A percentile compares a stretch with the other conserved stretches of the same genome.
Conservation (phyloP, 2,329 filamentous ascomycete species). For the Didymosphaeria variabile region DNA sequence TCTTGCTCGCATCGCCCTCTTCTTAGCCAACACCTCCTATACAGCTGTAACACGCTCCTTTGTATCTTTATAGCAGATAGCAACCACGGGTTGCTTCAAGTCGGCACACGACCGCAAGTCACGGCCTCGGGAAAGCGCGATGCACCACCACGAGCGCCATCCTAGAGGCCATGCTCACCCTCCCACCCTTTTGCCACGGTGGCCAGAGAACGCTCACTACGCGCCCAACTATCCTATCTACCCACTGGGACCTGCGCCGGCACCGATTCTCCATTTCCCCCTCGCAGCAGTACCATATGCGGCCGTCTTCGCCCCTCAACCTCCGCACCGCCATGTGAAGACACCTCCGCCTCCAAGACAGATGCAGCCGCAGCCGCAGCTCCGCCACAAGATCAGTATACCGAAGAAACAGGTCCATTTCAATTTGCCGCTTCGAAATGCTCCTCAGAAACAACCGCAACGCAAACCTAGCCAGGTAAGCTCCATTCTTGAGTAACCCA, state of each 20-base stretch:
- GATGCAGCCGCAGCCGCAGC: neutral
- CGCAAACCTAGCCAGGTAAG: conserved; percentile 3
- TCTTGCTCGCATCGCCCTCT: neutral
- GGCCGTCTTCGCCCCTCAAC: neutral
- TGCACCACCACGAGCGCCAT: neutral
- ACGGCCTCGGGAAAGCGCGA: neutral
- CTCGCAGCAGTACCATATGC: neutral
- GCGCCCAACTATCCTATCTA: conserved; percentile 8
- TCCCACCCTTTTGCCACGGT: neutral
- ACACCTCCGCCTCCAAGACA: neutral
- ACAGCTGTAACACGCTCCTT: conserved; percentile 6
- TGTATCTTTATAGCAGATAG: neutral
- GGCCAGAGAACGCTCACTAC: neutral
- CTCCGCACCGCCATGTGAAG: neutral
- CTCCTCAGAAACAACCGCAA: neutral
- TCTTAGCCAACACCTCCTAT: neutral
- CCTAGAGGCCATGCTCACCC: neutral
- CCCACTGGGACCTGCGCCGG: neutral
- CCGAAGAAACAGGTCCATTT: conserved; percentile 17
- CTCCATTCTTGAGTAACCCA: too few species aligned
- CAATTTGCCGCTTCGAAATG: neutral
- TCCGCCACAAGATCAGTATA: neutral
- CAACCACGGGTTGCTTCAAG: conserved; percentile 1
- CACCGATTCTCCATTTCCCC: neutral
- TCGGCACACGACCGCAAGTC: conserved; percentile 5